phyloP scores from a whole-genome alignment of 768 basidiomycete species.

The Nidularia pulvinata region DNA sequence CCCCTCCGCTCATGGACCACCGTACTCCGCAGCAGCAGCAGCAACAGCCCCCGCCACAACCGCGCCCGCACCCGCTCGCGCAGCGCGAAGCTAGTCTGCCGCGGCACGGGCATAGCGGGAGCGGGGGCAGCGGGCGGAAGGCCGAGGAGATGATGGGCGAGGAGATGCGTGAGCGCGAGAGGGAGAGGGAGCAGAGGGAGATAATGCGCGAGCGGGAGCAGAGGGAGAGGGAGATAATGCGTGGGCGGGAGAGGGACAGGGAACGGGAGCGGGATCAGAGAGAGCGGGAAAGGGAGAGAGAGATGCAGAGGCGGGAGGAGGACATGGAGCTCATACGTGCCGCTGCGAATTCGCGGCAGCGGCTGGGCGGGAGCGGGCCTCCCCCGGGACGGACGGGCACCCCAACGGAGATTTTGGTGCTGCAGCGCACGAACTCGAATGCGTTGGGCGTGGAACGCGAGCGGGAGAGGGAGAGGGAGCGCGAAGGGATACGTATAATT shows the following conservation, averaged over 20 bases:
- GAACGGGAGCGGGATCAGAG: constrained; percentile 7
- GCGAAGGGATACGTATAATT: neutral
- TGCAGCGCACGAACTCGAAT: constrained; percentile 1
- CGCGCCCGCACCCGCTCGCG: neutral
- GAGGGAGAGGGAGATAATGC: constrained; percentile 14
- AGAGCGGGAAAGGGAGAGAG: constrained; percentile 5
- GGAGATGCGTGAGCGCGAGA: constrained; percentile 8
- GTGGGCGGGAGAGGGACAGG: constrained; percentile 14
- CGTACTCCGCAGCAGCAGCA: neutral
- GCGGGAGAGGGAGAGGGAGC: constrained; percentile 2
- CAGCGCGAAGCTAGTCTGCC: no score
- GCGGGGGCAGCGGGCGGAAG: neutral
- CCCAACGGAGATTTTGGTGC: neutral
- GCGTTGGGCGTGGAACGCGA: neutral
- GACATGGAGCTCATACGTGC: neutral
- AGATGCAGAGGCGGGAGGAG: constrained; percentile 4
- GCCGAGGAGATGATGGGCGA: neutral
- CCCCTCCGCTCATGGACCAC: neutral
- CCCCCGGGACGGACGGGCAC: neutral
- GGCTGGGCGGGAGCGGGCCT: neutral
- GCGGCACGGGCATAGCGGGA: no score
- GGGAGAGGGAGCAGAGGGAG: constrained; percentile 10
- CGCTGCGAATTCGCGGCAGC: neutral
- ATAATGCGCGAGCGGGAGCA: constrained; percentile 21
- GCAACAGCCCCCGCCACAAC: neutral